Base-by-base conservation (phyloP, 495 filamentous ascomycete species). In the Daldinia concentrica region DNA sequence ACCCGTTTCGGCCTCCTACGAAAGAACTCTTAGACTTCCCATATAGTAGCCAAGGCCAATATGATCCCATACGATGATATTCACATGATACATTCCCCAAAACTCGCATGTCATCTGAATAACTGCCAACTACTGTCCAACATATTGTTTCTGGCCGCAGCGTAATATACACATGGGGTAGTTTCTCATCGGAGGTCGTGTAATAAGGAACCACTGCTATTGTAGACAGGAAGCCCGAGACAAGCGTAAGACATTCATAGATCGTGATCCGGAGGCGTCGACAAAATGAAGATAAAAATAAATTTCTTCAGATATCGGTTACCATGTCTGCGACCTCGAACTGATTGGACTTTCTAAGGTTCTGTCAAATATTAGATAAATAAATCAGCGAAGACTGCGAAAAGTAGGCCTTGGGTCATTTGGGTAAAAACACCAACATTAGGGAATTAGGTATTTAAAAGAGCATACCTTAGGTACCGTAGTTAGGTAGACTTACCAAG, bases 201-300 rank as follows among this genome's bases (percentile, higher is more conserved):
- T 37, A 41, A 59, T 34, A 26, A 55, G 27, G 2, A 51, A 36
- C 1, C 19, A 24, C 3, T 29, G 34, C 62, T 50, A 50, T 60
- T 41, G 51, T 66, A 52, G 37, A 41, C 54, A 30, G 32, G 24
- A 58, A 30, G 27, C 59, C 34, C 64, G 58, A 74, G 74, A 74
- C 72, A 76, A 50, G 34, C 29, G 34, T 72, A 63, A 74, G 74
- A 76, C 66, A 74, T 70, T 65, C 62, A 65, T 69, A 72, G 64
- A 51, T 65, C 58, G 41, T 58, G 11, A 22, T 29, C 34, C 58
- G 32, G 43, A 37, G 37, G 52, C 41, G 27, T 59, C 43, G 26
- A 24, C 3, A 9, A 48, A 22, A 48, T 22, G 9, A 48, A 11
- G 19, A 24, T 48, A 24, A 22, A 12, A 24, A 9, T 19, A 17